These are phyloP conservation scores for Fusarium brevicatenulatum DNA, from an alignment of 2,329 filamentous ascomycete species.

Conservation along the genomic window DNA sequence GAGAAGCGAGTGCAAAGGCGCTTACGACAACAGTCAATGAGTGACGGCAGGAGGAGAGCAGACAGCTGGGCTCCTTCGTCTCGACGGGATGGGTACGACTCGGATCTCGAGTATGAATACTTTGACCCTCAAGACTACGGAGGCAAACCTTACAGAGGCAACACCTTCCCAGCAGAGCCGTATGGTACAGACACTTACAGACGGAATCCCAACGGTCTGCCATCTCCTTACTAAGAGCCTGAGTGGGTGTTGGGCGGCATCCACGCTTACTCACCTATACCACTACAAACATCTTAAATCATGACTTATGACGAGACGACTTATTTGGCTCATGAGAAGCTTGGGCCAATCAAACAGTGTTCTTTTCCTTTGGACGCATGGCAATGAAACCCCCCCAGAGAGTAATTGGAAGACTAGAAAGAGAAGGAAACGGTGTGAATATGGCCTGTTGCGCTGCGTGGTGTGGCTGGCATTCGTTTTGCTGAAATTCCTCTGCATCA, in stretches of 20 bases:
- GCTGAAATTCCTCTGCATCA: slow-evolving; percentile 37
- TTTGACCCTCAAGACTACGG: slow-evolving; percentile 57
- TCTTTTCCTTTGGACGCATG: slow-evolving; percentile 9
- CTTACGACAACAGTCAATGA: slow-evolving; percentile 34
- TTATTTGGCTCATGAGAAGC: slow-evolving; percentile 23
- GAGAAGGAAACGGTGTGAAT: slow-evolving; percentile 25
- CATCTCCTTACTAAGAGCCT: slow-evolving; percentile 43
- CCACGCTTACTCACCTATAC: slow-evolving; percentile 1
- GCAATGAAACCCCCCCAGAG: slow-evolving; percentile 2
- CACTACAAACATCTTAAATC: slow-evolving; percentile 13
- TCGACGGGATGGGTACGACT: slow-evolving; percentile 54
- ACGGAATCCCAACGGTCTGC: slow-evolving; percentile 45
- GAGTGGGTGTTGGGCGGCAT: not conserved
- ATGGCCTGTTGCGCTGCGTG: slow-evolving; percentile 44
- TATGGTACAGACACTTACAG: slow-evolving; percentile 30
- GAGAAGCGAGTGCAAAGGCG: slow-evolving; percentile 57
- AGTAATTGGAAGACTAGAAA: slow-evolving; percentile 7
- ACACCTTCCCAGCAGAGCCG: slow-evolving; percentile 30
- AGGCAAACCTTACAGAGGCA: slow-evolving; percentile 43
- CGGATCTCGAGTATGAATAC: slow-evolving; percentile 53
- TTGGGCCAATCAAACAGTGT: slow-evolving; percentile 15
- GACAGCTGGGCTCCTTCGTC: slow-evolving; percentile 58
- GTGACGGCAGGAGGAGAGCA: slow-evolving; percentile 53
- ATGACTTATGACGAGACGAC: slow-evolving; percentile 45
- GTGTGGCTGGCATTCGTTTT: slow-evolving; percentile 39